Base-by-base conservation (phyloP, 257 asterid species). In the Gynochthodes officinalis region DNA sequence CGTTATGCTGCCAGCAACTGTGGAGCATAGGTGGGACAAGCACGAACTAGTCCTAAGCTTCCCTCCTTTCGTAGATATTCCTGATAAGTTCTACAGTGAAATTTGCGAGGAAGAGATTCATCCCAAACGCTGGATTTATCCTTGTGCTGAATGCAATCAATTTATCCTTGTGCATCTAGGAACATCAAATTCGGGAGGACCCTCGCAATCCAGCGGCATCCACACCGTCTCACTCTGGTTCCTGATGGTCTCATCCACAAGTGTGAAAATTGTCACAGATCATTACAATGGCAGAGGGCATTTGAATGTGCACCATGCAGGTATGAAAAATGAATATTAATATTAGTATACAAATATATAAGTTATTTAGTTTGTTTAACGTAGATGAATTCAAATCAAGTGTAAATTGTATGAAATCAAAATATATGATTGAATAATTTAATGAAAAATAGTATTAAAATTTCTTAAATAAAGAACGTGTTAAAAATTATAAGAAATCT, bases 11-110 rank as follows among this genome's bases (percentile, higher is more conserved):
- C 76, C 76, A 1, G 39, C 9, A 30, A 43, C n/a, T 14, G 49
- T 72, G 10, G 19, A 33, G 68, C 76, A 72, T 44, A 46, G 60
- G 18, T 60, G 69, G 69, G 70, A 62, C 27, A 32, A 32, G 7
- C 63, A 72, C 33, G n/a, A 16, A 5, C 62, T 63, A 1, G 1
- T 44, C 37, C 39, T 62, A 23, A 28, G 52, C 4, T 61, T 28
- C 48, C 70, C 62, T 7, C 63, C 63, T 14, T 39, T 11, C 9
- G 3, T 4, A 13, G 70, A 50, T 18, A 58, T n/a, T 25, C 70
- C 69, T 8, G 70, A 62, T 9, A 37, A 73, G 30, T 30, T 73
- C 63, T 44, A 42, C 4, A 61, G 76, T 10, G 76, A 73, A 9
- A 28, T 69, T 28, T 69, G 73, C 8, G 73, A 69, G 21, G 60